Percentiles rank a stretch among this genome's conserved stretches.
Evolutionary conservation across 1,284 basidiomycete genomes (phyloP).

Genomic region (Papiliotrema nemorosa): DNA sequence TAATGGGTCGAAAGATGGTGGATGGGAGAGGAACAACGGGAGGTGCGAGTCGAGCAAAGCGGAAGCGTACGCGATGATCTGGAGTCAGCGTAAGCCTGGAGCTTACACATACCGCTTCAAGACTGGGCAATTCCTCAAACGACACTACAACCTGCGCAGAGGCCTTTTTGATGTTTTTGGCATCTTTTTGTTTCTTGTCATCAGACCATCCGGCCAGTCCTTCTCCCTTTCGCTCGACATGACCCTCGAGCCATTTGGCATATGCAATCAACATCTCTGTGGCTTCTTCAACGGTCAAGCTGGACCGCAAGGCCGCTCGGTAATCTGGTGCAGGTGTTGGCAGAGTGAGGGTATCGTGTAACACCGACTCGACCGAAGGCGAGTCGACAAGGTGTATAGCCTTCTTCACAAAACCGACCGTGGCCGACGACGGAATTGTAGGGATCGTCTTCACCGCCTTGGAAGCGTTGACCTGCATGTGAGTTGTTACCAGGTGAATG

Average conservation of each 20-base stretch:
- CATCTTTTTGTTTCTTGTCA: not conserved
- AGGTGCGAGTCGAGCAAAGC: slow-evolving; percentile 47
- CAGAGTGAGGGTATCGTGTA: slow-evolving; percentile 25
- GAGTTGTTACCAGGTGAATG: not conserved
- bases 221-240: slow-evolving; percentile 20
- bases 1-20: slow-evolving; percentile 28
- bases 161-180: not conserved
- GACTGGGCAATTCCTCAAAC: slow-evolving; percentile 7
- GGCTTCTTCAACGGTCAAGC: slow-evolving; percentile 33
- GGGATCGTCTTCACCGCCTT: slow-evolving; percentile 20
- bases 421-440: slow-evolving; percentile 30
- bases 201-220: slow-evolving; percentile 32
- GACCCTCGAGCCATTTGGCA: slow-evolving; percentile 30
- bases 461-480: slow-evolving; percentile 22
- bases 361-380: slow-evolving; percentile 13
- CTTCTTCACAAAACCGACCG: slow-evolving; percentile 28
- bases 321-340: slow-evolving; percentile 40
- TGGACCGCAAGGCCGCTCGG: slow-evolving; percentile 32
- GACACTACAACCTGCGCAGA: not conserved
- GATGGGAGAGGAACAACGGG: slow-evolving; percentile 36
- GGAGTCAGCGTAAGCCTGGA: not conserved
- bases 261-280: slow-evolving; percentile 28
- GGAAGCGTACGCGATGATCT: slow-evolving; percentile 38
- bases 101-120: slow-evolving; percentile 9
- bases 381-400: slow-evolving; percentile 12